Base-by-base conservation (phyloP, 352 stramenopile genomes). In the Phytophthora chlamydospora region DNA sequence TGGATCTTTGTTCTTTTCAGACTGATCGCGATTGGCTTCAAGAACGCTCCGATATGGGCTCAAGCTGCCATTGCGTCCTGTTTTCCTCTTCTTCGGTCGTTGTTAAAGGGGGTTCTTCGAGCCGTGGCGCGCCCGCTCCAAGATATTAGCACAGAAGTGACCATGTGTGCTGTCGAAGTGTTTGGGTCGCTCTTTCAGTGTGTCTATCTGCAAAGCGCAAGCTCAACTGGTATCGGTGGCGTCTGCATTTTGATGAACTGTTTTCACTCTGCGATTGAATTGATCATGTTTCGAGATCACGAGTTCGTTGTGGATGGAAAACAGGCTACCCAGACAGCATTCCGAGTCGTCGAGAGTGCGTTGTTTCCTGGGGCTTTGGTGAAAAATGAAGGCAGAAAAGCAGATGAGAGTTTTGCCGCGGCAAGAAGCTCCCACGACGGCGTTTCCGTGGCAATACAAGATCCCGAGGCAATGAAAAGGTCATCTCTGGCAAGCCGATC, bases 161-260 rank as follows among this genome's bases (percentile, higher is more conserved):
- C 48, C 0, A 27, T 76, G 10, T 70, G 63, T 16, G 42, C 61
- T 17, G 41, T 58, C 12, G 63, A 76, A 27, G 67, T 76, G 19
- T 65, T 66, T 3, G 63, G 62, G 0, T 62, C 62, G 10, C 44
- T 73, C 16, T 76, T 70, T 36, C 52, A 67, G 29, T 73, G 67
- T 16, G 55, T 66, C 17, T 74, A 48, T 29, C 36, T 74, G n/a
- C 60, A 75, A 40, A 56, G 56, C 12, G 38, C 62, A 24, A 29
- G 48, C 10, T 62, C 50, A 7, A 32, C 38, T 2, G 29, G n/a
- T n/a, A 34, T 63, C 14, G 14, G 52, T 4, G 50, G 13, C 3
- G 14, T 67, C 21, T 42, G 62, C 21, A 50, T 71, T 34, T 11
- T 24, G 14, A 41, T 57, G 12, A 59, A 53, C n/a, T 17, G 59